Evolutionary conservation across 202 grass and related monocot genomes (phyloP).

Genomic region (Miscanthus sacchariflorus): DNA sequence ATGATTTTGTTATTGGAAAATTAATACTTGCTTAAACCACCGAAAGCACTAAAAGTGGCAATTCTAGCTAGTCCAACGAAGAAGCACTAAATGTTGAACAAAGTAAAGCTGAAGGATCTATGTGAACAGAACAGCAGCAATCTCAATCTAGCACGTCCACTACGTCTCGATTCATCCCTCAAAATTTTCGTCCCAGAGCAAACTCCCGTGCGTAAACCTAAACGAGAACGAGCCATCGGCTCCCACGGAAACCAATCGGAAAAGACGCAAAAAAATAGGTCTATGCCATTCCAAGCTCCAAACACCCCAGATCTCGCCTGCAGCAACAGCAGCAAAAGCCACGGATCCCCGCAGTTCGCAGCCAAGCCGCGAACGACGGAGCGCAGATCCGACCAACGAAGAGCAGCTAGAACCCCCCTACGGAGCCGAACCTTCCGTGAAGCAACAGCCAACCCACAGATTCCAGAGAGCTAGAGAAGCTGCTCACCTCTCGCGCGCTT

Average conservation of each 20-base stretch:
- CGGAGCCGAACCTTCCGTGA: background rate
- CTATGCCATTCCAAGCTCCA: background rate
- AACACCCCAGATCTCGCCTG: constrained; percentile 4
- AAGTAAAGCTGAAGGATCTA: background rate
- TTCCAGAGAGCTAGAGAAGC: background rate
- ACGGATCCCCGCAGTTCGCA: constrained; percentile 10
- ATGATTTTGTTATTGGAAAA: background rate
- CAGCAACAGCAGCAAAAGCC: background rate
- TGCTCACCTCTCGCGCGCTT: constrained; percentile 78
- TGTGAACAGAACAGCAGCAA: background rate
- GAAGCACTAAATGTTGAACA: background rate
- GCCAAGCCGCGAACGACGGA: background rate
- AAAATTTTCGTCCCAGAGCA: background rate
- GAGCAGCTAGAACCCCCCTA: background rate
- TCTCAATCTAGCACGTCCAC: background rate
- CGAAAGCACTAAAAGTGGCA: background rate
- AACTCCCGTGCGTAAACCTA: background rate
- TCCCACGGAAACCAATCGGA: background rate
- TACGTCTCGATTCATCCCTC: too few relatives aligned
- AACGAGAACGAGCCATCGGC: background rate
- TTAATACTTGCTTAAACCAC: background rate
- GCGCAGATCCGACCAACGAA: constrained; percentile 18
- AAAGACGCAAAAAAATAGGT: background rate
- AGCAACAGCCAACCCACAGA: background rate
- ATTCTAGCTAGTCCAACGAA: background rate